These are phyloP conservation scores for Dactylellina haptotyla DNA, from an alignment of 2,329 filamentous ascomycete species.

Conservation along the genomic window DNA sequence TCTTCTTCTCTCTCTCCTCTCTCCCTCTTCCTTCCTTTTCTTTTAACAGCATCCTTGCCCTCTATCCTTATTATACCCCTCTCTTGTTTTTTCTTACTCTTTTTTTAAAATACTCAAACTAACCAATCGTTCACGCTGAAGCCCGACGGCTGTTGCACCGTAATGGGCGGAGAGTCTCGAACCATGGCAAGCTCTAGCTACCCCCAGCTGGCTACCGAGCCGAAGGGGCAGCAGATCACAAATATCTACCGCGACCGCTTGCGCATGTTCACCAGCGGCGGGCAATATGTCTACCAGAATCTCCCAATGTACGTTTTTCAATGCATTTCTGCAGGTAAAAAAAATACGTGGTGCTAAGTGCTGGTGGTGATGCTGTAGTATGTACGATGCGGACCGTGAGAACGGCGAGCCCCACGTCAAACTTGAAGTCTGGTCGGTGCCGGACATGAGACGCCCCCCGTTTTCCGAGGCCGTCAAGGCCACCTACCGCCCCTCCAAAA, in stretches of 20 bases:
- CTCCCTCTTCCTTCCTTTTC: not conserved
- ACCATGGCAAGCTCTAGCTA: conserved; percentile 52
- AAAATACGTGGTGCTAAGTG: too few relatives aligned
- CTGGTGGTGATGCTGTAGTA: conserved; percentile 8
- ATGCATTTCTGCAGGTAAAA: conserved; percentile 55
- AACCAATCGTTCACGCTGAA: conserved; percentile 1
- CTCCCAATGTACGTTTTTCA: conserved; percentile 71
- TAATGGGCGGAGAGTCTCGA: conserved; percentile 66
- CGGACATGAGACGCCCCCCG: conserved; percentile 78
- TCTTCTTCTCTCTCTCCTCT: not conserved
- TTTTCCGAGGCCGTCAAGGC: conserved; percentile 81
- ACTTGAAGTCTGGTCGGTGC: conserved; percentile 86
- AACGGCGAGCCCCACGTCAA: conserved; percentile 81
- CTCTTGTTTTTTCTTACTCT: not conserved
- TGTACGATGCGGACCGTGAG: conserved; percentile 60
- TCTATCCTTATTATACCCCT: not conserved
- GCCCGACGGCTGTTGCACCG: conserved; percentile 28
- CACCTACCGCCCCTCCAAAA: conserved; percentile 76
- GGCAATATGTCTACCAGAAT: conserved; percentile 81
- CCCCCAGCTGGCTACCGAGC: conserved; percentile 60
- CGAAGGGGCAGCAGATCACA: conserved; percentile 80
- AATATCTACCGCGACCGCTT: conserved; percentile 87
- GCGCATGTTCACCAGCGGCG: conserved; percentile 78
- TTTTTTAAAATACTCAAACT: conserved; percentile 1
- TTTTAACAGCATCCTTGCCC: not conserved